A percentile compares a stretch with the other conserved stretches of the same genome.
Evolutionary conservation across 352 stramenopile genomes (phyloP).

Genomic region (Thraustochytrium striatum): DNA sequence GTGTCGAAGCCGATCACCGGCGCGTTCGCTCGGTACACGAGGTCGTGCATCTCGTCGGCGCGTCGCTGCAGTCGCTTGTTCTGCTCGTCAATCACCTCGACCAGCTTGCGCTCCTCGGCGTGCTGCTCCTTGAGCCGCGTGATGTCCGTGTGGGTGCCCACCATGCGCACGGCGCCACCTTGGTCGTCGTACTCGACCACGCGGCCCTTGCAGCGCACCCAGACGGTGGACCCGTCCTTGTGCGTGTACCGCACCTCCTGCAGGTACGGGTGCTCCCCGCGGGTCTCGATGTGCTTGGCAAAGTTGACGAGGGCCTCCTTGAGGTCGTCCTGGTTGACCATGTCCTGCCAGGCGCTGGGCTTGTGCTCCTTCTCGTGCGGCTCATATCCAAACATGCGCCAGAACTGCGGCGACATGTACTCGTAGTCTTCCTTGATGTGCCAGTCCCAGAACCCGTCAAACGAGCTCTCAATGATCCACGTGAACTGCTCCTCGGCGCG

Average conservation of each 20-base stretch:
- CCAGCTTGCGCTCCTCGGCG: not conserved
- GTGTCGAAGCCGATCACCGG: slow-evolving; percentile 38
- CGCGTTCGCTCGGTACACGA: slow-evolving; percentile 14
- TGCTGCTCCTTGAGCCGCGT: slow-evolving; percentile 18
- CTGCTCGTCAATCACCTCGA: slow-evolving; percentile 4
- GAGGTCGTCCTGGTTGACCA: slow-evolving; percentile 33
- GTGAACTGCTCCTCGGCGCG: slow-evolving; percentile 14
- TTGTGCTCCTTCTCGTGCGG: slow-evolving; percentile 41
- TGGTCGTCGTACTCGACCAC: slow-evolving; percentile 2
- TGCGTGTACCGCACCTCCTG: slow-evolving; percentile 35
- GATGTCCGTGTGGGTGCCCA: slow-evolving; percentile 38
- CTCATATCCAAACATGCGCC: slow-evolving; percentile 18
- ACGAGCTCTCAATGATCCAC: slow-evolving; percentile 27
- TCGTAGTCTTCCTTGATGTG: slow-evolving; percentile 41
- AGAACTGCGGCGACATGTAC: slow-evolving; percentile 41
- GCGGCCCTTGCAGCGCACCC: slow-evolving; percentile 35
- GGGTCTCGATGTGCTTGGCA: slow-evolving; percentile 6
- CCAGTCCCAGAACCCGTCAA: slow-evolving; percentile 46
- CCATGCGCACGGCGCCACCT: slow-evolving; percentile 22
- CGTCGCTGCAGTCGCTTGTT: not conserved
- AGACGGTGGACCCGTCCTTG: slow-evolving; percentile 36
- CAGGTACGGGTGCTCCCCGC: slow-evolving; percentile 17
- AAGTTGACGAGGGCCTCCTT: not conserved
- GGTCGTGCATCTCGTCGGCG: not conserved
- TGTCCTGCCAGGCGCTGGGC: slow-evolving; percentile 39